Base-by-base conservation (phyloP, 805 yeast genomes). In the Saturnispora sanitii region DNA sequence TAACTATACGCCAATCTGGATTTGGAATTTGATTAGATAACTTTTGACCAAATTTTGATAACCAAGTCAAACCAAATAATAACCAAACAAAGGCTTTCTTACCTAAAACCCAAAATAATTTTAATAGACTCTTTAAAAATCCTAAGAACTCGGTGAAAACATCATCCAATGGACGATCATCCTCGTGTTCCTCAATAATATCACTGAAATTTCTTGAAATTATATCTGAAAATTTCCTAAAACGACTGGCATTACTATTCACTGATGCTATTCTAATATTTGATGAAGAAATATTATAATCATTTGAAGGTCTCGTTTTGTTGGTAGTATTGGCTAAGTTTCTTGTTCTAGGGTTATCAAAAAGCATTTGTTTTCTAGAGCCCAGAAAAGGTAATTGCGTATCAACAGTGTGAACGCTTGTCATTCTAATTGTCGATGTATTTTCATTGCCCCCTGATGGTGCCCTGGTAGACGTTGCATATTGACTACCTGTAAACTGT, bases 71-170 rank as follows among this genome's bases (percentile, higher is more conserved):
- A 2, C 46, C 15, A 40, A 46, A 55, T 1, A 57, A 15, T 3
- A 49, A 12, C 63, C 63, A 58, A 7, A 50, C 39, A 4, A 48
- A 41, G 1, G 41, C 39, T 36, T 55, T 57, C 16, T 43, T 53
- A 1, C 50, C 46, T 4, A 58, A 40, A 23, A 54, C 46, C 23
- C 33, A 43, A 2, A 48, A 12, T 2, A 58, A 43, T 4, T 49
- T 26, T 3, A 47, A 33, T 5, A 58, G 25, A 34, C 48, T 53
- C 21, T 47, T 49, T 3, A 55, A 11, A 25, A 58, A 54, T 4
- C 26, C 15, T 8, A 40, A 6, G 12, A 40, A 19, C 22, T 33
- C 42, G 8, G 13, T 17, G n/a, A 22, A 30, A 12, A 34, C 34
- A 29, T 39, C 36, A 27, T 39, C 37, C 13, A 42, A 19, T 19